Evolutionary conservation across 129 eudicot genomes (phyloP).

Genomic region (Dittrichia graveolens): DNA sequence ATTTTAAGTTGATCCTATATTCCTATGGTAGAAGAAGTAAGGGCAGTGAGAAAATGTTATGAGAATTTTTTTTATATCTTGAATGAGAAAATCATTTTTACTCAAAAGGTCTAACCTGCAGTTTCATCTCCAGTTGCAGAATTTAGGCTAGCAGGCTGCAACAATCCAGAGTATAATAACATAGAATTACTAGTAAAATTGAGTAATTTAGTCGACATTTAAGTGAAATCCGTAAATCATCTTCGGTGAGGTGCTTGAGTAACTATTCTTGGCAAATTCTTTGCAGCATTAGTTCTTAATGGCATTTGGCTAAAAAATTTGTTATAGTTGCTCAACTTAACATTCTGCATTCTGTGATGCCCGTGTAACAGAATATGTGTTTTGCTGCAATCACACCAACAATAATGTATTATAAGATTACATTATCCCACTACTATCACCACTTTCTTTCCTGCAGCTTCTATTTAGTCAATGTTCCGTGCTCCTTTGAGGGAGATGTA

Average conservation of each 20-base stretch:
- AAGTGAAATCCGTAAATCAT: neutral
- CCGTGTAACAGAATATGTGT: constrained; percentile 1
- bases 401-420: neutral
- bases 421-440: too few species aligned
- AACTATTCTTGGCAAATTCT: too few species aligned
- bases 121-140: neutral
- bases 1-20: neutral
- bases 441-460: too few species aligned
- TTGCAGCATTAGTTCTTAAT: neutral
- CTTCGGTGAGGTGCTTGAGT: neutral
- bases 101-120: neutral
- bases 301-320: neutral
- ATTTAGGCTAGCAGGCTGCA: neutral
- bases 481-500: neutral
- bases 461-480: neutral
- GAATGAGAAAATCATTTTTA: neutral
- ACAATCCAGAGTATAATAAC: neutral
- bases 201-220: neutral
- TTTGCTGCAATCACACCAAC: neutral
- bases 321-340: neutral
- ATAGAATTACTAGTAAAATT: neutral
- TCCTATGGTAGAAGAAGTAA: neutral
- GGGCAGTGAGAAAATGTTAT: neutral
- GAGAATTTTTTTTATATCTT: neutral
- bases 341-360: neutral